A percentile compares a stretch with the other conserved stretches of the same genome.
phyloP scores from a whole-genome alignment of 345 rosid genomes.

The Litchi chinensis region DNA sequence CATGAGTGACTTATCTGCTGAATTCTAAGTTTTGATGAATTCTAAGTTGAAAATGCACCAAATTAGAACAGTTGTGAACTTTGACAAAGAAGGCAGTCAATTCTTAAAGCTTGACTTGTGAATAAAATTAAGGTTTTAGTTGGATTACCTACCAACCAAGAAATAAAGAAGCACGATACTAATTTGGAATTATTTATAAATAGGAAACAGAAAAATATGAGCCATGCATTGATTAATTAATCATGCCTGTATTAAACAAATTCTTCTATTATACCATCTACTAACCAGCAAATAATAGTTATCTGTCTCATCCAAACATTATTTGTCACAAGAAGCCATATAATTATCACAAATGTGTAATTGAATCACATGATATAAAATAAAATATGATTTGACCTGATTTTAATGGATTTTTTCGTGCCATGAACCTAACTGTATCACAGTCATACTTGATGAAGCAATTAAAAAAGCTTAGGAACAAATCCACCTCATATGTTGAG shows the following conservation, averaged over 20 bases:
- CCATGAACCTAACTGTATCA: slow-evolving; percentile 12
- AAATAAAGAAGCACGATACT: background rate
- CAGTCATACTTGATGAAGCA: background rate
- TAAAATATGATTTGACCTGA: slow-evolving; percentile 10
- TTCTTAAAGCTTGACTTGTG: background rate
- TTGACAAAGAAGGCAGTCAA: background rate
- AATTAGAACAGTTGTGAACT: no score
- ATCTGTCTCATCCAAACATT: background rate
- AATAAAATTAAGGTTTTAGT: background rate
- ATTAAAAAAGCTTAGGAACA: background rate
- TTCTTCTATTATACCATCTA: background rate
- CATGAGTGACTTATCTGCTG: background rate
- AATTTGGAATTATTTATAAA: background rate
- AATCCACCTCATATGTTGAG: background rate
- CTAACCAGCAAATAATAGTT: background rate
- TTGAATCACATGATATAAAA: background rate
- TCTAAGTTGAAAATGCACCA: no score
- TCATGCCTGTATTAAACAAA: background rate
- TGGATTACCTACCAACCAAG: background rate
- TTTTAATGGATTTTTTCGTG: background rate
- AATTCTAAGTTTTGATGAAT: no score
- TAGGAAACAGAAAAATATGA: background rate
- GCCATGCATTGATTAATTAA: background rate
- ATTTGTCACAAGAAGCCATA: background rate
- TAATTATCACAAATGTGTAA: background rate